Evolutionary conservation across 345 rosid species (phyloP).

Genomic region (Lepidium sativum): DNA sequence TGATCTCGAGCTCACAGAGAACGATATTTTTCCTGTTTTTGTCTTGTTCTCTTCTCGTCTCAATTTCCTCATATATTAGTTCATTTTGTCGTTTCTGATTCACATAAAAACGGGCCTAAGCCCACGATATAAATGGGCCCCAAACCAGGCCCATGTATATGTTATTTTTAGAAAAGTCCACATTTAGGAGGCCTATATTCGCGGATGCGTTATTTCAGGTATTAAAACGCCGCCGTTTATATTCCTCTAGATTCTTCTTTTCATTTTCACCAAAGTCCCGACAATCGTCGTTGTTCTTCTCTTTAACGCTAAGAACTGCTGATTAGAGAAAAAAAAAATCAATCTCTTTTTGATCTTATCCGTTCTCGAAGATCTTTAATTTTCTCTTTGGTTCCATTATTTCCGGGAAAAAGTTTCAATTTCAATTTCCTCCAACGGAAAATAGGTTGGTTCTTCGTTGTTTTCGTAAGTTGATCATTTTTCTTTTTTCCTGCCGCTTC

Average conservation of each 20-base stretch:
- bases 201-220: slow-evolving; percentile 13
- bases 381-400: background rate
- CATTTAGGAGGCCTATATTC: slow-evolving; percentile 19
- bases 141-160: background rate
- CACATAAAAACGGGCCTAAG: background rate
- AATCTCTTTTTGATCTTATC: too few relatives aligned
- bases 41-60: background rate
- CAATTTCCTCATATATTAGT: background rate
- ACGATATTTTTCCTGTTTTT: background rate
- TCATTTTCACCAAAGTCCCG: background rate
- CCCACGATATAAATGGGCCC: background rate
- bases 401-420: background rate
- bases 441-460: background rate
- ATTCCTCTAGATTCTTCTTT: slow-evolving; percentile 22
- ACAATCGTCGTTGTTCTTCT: background rate
- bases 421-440: background rate
- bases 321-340: background rate
- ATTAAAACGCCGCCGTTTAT: slow-evolving; percentile 9
- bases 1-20: slow-evolving; percentile 18
- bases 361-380: background rate
- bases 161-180: slow-evolving; percentile 4
- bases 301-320: background rate
- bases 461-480: background rate
- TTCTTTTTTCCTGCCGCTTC: background rate
- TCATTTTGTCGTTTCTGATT: background rate